These are phyloP conservation scores for Xylariaceae sp. DNA, from an alignment of 2,329 filamentous ascomycete genomes.

Conservation along the genomic window DNA sequence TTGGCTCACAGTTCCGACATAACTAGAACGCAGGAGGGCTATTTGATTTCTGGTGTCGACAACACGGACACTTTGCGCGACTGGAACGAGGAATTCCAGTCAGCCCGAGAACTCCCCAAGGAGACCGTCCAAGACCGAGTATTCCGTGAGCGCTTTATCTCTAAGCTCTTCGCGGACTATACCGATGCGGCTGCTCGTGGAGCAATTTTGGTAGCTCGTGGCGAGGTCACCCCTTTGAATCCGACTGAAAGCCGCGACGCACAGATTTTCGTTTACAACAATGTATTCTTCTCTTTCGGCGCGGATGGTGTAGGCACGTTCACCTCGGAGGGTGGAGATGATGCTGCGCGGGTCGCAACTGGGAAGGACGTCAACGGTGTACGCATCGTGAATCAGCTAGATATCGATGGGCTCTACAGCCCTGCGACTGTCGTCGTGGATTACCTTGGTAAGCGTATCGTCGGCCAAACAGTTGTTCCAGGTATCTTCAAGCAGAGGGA, in stretches of 20 bases:
- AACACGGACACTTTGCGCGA: constrained; percentile 92
- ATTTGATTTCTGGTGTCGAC: constrained; percentile 84
- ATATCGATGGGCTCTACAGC: constrained; percentile 91
- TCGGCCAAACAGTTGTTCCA: constrained; percentile 96
- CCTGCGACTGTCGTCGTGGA: constrained; percentile 95
- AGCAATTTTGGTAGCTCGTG: constrained; percentile 85
- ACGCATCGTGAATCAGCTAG: constrained; percentile 92
- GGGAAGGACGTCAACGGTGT: constrained; percentile 96
- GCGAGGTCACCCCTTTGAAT: constrained; percentile 90
- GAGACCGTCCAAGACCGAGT: constrained; percentile 94
- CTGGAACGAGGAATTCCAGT: constrained; percentile 99
- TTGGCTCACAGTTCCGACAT: constrained; percentile 77
- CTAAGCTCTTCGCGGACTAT: constrained; percentile 96
- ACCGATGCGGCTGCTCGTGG: constrained; percentile 92
- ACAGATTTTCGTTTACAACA: constrained; percentile 99
- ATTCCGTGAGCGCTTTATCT: constrained; percentile 88
- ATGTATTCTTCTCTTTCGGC: constrained; percentile 98
- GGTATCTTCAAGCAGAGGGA: constrained; percentile 99
- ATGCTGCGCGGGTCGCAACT: constrained; percentile 91
- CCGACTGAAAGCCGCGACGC: constrained; percentile 90
- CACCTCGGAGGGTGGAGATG: constrained; percentile 91
- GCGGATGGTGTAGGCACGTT: constrained; percentile 97
- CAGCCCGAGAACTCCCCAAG: constrained; percentile 88
- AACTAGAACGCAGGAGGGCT: constrained; percentile 88
- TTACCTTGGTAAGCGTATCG: constrained; percentile 94